phyloP scores from a whole-genome alignment of 1,139 yeast species.

The Yamadazyma atlantica region DNA sequence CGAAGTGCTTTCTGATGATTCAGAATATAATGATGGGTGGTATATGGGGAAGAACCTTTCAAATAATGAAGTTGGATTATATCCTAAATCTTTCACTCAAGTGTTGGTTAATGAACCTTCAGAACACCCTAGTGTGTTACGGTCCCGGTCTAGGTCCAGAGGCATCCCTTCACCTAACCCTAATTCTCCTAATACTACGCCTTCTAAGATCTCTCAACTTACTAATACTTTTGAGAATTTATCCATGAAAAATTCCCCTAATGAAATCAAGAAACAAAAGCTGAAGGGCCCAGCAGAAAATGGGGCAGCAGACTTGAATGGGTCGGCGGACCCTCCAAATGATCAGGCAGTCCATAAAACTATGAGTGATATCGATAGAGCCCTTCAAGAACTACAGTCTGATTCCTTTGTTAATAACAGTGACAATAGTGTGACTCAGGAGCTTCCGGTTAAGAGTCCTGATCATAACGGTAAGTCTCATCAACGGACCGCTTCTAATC shows the following conservation, averaged over 20 bases:
- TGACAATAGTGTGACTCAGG: conserved; percentile 4
- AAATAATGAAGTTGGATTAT: conserved; percentile 76
- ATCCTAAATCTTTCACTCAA: conserved; percentile 84
- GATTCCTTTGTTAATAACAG: conserved; percentile 16
- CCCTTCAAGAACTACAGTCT: conserved; percentile 66
- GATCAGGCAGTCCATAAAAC: conserved; percentile 49
- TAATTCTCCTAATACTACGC: conserved; percentile 5
- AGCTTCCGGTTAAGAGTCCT: not conserved
- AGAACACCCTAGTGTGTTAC: conserved; percentile 27
- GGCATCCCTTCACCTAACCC: conserved; percentile 32
- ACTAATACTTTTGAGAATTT: conserved; percentile 20
- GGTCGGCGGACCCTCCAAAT: too few species aligned
- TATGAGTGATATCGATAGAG: conserved; percentile 80
- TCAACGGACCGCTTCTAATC: conserved; percentile 17
- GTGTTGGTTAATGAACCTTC: conserved; percentile 24
- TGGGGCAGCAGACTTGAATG: too few species aligned
- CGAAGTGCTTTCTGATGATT: conserved; percentile 88
- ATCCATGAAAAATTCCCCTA: conserved; percentile 6
- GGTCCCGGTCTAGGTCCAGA: conserved; percentile 54
- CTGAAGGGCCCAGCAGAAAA: conserved; percentile 4
- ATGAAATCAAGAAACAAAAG: not conserved
- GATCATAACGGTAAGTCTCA: conserved; percentile 7
- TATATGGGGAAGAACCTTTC: conserved; percentile 77
- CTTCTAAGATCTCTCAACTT: conserved; percentile 11
- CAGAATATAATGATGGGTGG: conserved; percentile 98